Evolutionary conservation across 768 basidiomycete genomes (phyloP), one percentile per base, ranked within the genome.

Genomic region (Mycena alexandri): DNA sequence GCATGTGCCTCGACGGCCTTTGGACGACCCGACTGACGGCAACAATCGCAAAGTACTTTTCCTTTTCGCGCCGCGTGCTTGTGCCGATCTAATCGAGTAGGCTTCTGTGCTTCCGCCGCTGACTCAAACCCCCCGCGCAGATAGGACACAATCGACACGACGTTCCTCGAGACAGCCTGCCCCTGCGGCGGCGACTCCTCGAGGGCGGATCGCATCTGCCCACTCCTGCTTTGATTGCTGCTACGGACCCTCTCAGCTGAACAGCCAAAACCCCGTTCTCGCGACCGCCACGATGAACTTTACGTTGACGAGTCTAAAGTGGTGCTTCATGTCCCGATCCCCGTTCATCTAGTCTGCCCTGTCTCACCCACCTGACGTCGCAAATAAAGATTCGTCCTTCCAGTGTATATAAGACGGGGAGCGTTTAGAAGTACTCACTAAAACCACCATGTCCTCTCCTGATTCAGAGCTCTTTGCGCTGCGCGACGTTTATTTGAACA

Each of bases 401-500:
- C 29, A 29, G 29, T 29, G 61, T 46, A 44, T 63, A 63, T 50
- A 57, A 65, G 56, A 52, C 50, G 17, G 36, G 12, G 48, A 19
- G 9, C 38, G 7, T 16, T 33, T 19, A 8, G 6, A 14, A 6
- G 7, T 42, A n/a, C 33, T n/a, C 21, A 19, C 5, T 29, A 43
- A n/a, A 14, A 59, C 25, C 34, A 24, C 52, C 51, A 60, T 55
- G 57, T 63, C 67, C 24, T 60, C 50, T 44, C 34, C 46, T 10
- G 62, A 64, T 22, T 29, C 63, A 0, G 51, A 53, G 11, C 24
- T 64, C 44, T 69, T 69, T 46, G 21, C 57, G 19, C 11, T 69
- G 22, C 56, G 67, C n/a, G 67, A 69, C 57, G 46, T 59, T 13
- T 63, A 63, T 44, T 34, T 69, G 61, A 69, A 69, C 43, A 54